phyloP scores from a whole-genome alignment of 139 green algal genomes.

The Pseudopediastrum boryanum region DNA sequence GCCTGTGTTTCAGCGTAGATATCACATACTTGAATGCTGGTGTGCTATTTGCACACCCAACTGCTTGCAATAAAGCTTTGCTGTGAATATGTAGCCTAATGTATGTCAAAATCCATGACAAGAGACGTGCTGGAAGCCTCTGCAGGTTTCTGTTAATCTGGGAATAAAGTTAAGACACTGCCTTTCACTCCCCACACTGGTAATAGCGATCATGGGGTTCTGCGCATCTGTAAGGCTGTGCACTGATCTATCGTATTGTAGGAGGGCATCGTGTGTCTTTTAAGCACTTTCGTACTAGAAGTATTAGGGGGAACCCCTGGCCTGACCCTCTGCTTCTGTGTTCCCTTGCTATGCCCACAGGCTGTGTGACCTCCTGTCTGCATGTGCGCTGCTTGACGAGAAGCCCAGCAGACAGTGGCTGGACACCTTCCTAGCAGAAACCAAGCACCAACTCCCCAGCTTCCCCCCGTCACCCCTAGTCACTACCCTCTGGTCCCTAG shows the following conservation, averaged over 20 bases:
- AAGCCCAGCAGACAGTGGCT: slow-evolving; percentile 27
- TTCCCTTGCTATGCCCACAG: background rate
- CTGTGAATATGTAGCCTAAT: no score
- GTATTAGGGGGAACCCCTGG: background rate
- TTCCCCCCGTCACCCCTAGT: background rate
- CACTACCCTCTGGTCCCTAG: slow-evolving; percentile 16
- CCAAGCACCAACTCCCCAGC: slow-evolving; percentile 9
- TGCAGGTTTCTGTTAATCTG: no score
- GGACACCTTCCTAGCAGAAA: slow-evolving; percentile 4
- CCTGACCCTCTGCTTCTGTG: background rate
- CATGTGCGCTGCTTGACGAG: slow-evolving; percentile 36
- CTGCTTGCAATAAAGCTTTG: no score
- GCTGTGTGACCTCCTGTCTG: slow-evolving; percentile 21
- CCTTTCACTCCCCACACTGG: background rate
- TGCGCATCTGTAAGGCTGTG: no score
- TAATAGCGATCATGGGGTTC: background rate
- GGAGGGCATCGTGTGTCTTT: no score
- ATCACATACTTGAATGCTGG: no score
- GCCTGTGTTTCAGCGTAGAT: no score
- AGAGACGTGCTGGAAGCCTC: no score
- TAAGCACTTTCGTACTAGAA: no score
- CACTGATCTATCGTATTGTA: no score
- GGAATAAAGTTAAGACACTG: background rate
- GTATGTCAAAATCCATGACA: no score
- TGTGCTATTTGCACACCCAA: no score